Evolutionary conservation across 2,329 filamentous ascomycete species (phyloP), one percentile per base, ranked within the genome.

Genomic region (Fusarium poae): DNA sequence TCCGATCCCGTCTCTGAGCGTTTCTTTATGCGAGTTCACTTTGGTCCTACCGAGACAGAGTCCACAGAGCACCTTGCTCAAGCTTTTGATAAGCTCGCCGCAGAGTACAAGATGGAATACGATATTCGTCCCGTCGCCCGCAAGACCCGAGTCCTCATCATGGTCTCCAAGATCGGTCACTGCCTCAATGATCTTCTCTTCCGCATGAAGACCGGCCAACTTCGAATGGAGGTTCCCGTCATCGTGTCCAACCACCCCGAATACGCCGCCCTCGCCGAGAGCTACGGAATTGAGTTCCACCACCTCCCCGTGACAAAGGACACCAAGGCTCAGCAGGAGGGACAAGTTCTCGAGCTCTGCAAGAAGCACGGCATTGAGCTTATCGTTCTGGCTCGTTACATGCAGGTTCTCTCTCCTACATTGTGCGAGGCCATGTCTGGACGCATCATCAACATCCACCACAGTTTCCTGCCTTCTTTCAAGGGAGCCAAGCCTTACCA

Each of bases 21-120:
- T 60, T 96, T 96, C 84, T 96, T 96, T 82, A 95, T 96, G 92
- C 88, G 92, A 77, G 91, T 95, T 72, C 92, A 94, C 79, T 95
- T 95, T 74, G 90, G 88, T 12, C 87, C 91, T 63, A 84, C 83
- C 37, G 80, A 83, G 9, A 78, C 77, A 62, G 64, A 62, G 60
- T 84, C 80, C 64, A 86, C 83, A 49, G 82, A 82, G 21, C 80
- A 86, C 67, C 82, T 93, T 48, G 78, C 76, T 10, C 78, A 77
- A 57, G 84, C 87, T 9, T 90, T 95, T 72, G 80, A 82, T 29
- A 79, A 83, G 42, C 87, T 93, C 53, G 90, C 90, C 5, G 73
- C 81, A 52, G 83, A 89, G 27, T 87, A 93, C 80, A 76, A 83
- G 60, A 91, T 93, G 89, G 83, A 88, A 73, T 93, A 91, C 81